Percentiles rank a stretch among this genome's conserved stretches.
Evolutionary conservation across 2,329 filamentous ascomycete genomes (phyloP).

Genomic region (Rhinocladiella similis): DNA sequence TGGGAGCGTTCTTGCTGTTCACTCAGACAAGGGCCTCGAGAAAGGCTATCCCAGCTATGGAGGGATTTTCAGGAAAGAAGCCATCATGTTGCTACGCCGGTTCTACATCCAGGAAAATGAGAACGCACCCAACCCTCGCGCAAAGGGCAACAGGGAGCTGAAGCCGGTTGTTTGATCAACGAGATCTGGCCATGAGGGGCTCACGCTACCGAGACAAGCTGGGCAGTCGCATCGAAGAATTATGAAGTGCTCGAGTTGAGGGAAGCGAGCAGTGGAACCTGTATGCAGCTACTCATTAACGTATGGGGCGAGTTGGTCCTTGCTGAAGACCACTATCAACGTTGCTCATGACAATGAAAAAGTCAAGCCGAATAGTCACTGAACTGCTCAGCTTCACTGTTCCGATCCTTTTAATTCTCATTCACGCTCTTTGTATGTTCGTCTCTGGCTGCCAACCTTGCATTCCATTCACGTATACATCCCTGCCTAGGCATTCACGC

Average conservation of each 20-base stretch:
- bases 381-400: background rate
- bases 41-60: slow-evolving; percentile 78
- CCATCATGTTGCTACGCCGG: slow-evolving; percentile 84
- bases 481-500: no score
- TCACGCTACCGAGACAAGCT: no score
- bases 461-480: no score
- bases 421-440: background rate
- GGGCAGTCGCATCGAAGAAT: no score
- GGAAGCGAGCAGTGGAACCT: background rate
- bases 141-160: slow-evolving; percentile 64
- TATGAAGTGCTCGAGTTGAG: background rate
- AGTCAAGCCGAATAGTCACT: no score
- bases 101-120: slow-evolving; percentile 99
- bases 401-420: background rate
- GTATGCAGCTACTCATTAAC: background rate
- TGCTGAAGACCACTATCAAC: no score
- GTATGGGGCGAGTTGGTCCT: no score
- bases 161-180: slow-evolving; percentile 47
- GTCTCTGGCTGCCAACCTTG: background rate
- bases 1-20: slow-evolving; percentile 77
- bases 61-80: slow-evolving; percentile 86
- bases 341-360: no score
- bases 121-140: slow-evolving; percentile 67
- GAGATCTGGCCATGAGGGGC: background rate
- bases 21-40: slow-evolving; percentile 58